These are phyloP conservation scores for Rachicladosporium sp. DNA, from an alignment of 2,329 filamentous ascomycete genomes.

Conservation along the genomic window DNA sequence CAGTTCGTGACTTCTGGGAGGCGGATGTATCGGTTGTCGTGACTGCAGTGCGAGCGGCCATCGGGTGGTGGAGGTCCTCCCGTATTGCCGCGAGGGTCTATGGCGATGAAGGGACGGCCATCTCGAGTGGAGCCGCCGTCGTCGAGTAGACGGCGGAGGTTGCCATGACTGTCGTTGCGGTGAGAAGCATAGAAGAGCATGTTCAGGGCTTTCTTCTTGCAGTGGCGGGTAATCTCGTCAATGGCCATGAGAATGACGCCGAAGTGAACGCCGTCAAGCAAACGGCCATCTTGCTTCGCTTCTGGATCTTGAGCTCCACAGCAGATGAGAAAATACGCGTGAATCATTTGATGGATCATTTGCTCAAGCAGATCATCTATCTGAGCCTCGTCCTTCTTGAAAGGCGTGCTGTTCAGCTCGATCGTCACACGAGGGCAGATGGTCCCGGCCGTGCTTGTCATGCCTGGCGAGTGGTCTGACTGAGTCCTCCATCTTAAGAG, in stretches of 20 bases:
- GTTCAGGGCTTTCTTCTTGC: conserved; percentile 17
- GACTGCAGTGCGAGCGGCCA: conserved; percentile 19
- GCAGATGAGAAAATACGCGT: conserved; percentile 32
- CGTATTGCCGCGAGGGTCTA: conserved; percentile 11
- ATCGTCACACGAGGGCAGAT: conserved; percentile 24
- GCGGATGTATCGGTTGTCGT: conserved; percentile 18
- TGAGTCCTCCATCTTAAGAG: conserved; percentile 21
- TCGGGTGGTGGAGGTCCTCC: conserved; percentile 10
- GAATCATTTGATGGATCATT: conserved; percentile 35
- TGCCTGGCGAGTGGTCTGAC: conserved; percentile 20
- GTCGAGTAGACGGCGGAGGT: background rate
- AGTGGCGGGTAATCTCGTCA: conserved; percentile 19
- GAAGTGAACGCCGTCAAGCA: conserved; percentile 28
- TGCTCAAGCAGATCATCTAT: conserved; percentile 25
- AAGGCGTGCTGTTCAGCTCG: conserved; percentile 17
- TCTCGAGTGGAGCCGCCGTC: background rate
- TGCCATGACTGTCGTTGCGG: background rate
- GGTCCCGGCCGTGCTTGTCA: conserved; percentile 24
- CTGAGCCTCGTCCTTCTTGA: conserved; percentile 16
- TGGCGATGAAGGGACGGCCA: conserved; percentile 9
- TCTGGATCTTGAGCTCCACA: conserved; percentile 25
- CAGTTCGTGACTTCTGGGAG: conserved; percentile 21
- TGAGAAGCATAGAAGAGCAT: conserved; percentile 23
- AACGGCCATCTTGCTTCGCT: conserved; percentile 21
- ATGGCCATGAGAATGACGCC: conserved; percentile 29